phyloP scores from a whole-genome alignment of 1,284 basidiomycete genomes.

The Moesziomyces antarcticus region DNA sequence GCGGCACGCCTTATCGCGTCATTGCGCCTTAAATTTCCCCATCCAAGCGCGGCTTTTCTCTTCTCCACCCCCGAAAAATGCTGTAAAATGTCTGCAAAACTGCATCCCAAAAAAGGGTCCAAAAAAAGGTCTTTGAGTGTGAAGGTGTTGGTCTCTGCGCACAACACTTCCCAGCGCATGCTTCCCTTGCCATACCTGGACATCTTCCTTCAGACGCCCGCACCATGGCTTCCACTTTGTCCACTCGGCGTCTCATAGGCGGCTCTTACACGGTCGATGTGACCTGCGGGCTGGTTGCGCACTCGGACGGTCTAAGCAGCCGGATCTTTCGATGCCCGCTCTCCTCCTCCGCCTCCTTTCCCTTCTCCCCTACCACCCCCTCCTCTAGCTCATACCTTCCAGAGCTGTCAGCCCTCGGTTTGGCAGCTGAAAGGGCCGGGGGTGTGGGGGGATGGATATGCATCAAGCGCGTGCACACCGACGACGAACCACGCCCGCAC shows the following conservation, averaged over 20 bases:
- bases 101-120: background rate
- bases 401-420: too few relatives aligned
- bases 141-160: slow-evolving; percentile 14
- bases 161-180: too few relatives aligned
- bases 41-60: too few relatives aligned
- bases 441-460: slow-evolving; percentile 35
- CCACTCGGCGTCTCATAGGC: slow-evolving; percentile 4
- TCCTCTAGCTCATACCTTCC: too few relatives aligned
- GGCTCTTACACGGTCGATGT: background rate
- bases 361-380: too few relatives aligned
- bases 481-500: slow-evolving; percentile 57
- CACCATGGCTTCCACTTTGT: too few relatives aligned
- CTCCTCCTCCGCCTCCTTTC: slow-evolving; percentile 4
- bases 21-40: slow-evolving; percentile 2
- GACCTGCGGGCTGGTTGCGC: slow-evolving; percentile 8
- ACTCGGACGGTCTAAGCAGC: slow-evolving; percentile 31
- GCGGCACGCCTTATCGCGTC: slow-evolving; percentile 18
- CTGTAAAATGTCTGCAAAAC: background rate
- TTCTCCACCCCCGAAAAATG: too few relatives aligned
- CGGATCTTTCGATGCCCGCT: slow-evolving; percentile 18
- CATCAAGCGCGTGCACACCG: slow-evolving; percentile 51
- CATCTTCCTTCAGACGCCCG: too few relatives aligned
- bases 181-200: background rate
- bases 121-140: background rate
- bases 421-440: background rate